These are phyloP conservation scores for Annulohypoxylon maeteangense DNA, from an alignment of 495 filamentous ascomycete species.

Conservation along the genomic window DNA sequence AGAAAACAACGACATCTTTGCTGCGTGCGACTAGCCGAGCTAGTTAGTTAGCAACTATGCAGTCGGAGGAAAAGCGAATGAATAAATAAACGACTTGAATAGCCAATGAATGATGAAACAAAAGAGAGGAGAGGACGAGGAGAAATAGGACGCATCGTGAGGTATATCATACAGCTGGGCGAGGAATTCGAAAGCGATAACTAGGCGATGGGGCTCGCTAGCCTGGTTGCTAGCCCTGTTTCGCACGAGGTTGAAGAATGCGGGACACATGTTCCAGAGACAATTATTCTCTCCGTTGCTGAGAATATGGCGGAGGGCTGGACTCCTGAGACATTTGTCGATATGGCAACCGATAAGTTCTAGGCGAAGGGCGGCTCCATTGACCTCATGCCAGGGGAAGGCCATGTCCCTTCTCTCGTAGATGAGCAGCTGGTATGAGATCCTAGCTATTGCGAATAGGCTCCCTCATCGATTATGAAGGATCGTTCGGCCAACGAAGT, in stretches of 20 bases:
- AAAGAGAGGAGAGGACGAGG: not conserved
- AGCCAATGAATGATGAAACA: not conserved
- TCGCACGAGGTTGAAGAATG: constrained; percentile 28
- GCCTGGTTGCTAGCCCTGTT: not conserved
- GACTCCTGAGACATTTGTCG: constrained; percentile 29
- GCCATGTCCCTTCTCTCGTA: constrained; percentile 3
- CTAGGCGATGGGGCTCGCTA: constrained; percentile 21
- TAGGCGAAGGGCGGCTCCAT: constrained; percentile 22
- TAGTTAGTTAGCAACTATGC: not conserved
- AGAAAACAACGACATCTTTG: constrained; percentile 21
- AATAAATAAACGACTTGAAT: constrained; percentile 4
- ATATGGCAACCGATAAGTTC: constrained; percentile 30
- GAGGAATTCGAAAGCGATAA: constrained; percentile 40
- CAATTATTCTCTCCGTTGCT: constrained; percentile 10
- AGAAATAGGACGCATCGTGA: constrained; percentile 13
- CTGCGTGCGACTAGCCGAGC: not conserved
- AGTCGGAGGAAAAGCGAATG: not conserved
- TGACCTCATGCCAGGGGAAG: constrained; percentile 24
- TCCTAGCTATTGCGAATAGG: constrained; percentile 2
- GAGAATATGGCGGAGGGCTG: not conserved
- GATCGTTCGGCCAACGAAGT: constrained; percentile 15
- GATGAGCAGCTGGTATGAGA: constrained; percentile 21
- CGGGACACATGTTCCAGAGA: constrained; percentile 26
- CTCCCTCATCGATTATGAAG: not conserved
- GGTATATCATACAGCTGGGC: constrained; percentile 15